A percentile compares a stretch with the other conserved stretches of the same genome.
phyloP scores from a whole-genome alignment of 768 basidiomycete genomes.

The Phaeolepiota aurea region DNA sequence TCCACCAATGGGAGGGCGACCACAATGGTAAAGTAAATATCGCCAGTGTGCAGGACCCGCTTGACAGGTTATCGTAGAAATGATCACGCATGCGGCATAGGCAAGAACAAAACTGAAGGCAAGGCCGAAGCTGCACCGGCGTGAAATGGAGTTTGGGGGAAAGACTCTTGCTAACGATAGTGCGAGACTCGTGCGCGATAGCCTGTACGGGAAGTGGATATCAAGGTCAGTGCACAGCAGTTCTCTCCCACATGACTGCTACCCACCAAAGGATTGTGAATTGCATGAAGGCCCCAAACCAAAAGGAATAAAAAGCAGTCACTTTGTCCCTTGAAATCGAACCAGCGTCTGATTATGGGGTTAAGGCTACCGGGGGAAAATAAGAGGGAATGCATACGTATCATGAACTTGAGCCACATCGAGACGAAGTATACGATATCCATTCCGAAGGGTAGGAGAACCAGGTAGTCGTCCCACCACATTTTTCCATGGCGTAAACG shows the following conservation, averaged over 20 bases:
- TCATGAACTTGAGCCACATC: slow-evolving; percentile 2
- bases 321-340: no score
- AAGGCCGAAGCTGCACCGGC: not conserved
- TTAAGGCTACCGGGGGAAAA: no score
- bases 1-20: not conserved
- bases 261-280: slow-evolving; percentile 1
- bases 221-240: not conserved
- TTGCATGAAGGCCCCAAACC: not conserved
- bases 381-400: slow-evolving; percentile 1
- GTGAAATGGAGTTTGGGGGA: not conserved
- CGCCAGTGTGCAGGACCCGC: not conserved
- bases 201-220: no score
- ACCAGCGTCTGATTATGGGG: no score
- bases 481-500: not conserved
- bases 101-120: not conserved
- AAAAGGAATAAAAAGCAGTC: not conserved
- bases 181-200: not conserved
- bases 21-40: not conserved
- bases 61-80: not conserved
- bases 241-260: not conserved
- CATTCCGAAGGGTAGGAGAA: not conserved
- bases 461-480: slow-evolving; percentile 4
- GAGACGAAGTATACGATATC: not conserved
- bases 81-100: not conserved
- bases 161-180: not conserved